Percentiles rank a stretch among this genome's conserved stretches.
Conservation (phyloP, 352 stramenopile genomes). For the Globisporangium barbulae region DNA sequence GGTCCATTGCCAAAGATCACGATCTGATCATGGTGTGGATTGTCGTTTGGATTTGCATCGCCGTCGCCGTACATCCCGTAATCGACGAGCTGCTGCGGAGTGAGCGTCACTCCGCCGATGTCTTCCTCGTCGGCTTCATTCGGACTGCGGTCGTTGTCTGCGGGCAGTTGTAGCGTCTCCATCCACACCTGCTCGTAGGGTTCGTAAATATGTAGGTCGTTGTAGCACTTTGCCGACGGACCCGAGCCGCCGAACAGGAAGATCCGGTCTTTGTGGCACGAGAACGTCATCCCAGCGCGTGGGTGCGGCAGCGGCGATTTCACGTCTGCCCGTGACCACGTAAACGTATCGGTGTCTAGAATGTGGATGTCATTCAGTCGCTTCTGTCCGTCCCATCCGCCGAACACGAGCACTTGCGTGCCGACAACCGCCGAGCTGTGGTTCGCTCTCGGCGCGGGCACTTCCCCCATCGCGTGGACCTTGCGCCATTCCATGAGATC, state of each 20-base stretch:
- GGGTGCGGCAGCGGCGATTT: conserved; percentile 82
- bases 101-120: conserved; percentile 21
- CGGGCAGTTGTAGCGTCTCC: conserved; percentile 18
- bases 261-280: conserved; percentile 84
- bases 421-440: conserved; percentile 92
- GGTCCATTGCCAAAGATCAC: conserved; percentile 85
- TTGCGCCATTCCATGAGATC: conserved; percentile 86
- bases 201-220: conserved; percentile 87
- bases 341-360: conserved; percentile 86
- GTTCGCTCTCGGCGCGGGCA: conserved; percentile 90
- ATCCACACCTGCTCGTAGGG: conserved; percentile 17
- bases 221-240: conserved; percentile 93
- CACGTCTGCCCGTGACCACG: conserved; percentile 80
- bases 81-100: conserved; percentile 23
- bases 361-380: conserved; percentile 96
- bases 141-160: conserved; percentile 9
- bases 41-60: conserved; percentile 69
- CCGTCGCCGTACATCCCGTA: conserved; percentile 22
- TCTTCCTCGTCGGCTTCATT: conserved; percentile 9
- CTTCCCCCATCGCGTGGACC: conserved; percentile 68
- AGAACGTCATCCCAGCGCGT: conserved; percentile 94
- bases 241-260: conserved; percentile 95
- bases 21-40: conserved; percentile 63
- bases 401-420: conserved; percentile 91
- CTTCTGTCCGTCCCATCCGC: conserved; percentile 92